Evolutionary conservation across 2,329 filamentous ascomycete species (phyloP), one percentile per base, ranked within the genome.

Genomic region (Stagonosporopsis chrysanthemi): DNA sequence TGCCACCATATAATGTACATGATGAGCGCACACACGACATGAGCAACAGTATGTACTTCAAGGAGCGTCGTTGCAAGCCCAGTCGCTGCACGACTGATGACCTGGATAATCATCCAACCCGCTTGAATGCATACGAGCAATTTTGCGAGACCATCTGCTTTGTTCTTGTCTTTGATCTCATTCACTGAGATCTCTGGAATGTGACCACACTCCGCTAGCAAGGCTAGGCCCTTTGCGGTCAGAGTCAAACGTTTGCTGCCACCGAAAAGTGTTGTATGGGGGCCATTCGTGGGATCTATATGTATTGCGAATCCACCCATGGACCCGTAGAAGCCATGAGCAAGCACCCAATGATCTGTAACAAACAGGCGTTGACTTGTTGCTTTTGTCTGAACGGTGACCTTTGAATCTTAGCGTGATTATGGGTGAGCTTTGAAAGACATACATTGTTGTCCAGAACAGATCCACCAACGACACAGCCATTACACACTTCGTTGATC

Each of bases 291-390:
- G 19, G 35, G 6, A 22, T 35, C 19, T 14, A 17, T 26, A 8
- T 50, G 38, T 17, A 50, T 24, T 12, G 26, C 47, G 26, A 50
- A 50, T n/a, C 47, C 47, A 1, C 47, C 47, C 47, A 50, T 50
- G 14, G 42, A 28, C 5, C 38, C 47, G 22, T 42, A 50, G 28
- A 42, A 38, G 22, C 47, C 43, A n/a, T 28, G 45, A 11, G 29
- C 23, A 35, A 43, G 33, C 23, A 11, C 36, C 41, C 41, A 48
- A 35, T 19, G 19, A 19, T 19, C 19, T 19, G 19, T 19, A 19
- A 19, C 19, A 19, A 19, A 19, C 19, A 6, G 17, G 42, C 41
- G 12, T 11, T 11, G 26, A 7, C 9, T 28, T 2, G 6, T 6
- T 6, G 6, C 26, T 28, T 28, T 4, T 6, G 26, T 28, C 6